Conservation (phyloP, 495 filamentous ascomycete genomes). For the Neurospora sp. region DNA sequence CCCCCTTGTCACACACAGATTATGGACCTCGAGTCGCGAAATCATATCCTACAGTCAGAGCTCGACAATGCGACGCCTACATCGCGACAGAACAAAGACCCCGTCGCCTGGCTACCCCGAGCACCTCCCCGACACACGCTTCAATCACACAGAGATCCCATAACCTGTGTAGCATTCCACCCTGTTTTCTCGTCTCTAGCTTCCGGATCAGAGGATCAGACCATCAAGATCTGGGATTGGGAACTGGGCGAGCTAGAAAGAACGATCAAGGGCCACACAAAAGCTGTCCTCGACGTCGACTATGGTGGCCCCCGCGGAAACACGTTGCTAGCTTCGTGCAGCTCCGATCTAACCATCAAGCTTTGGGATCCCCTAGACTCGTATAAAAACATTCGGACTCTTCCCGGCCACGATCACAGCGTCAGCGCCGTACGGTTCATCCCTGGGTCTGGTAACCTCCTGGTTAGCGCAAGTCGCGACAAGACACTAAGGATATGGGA, state of each 20-base stretch:
- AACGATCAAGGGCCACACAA: conserved; percentile 90
- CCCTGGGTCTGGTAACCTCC: conserved; percentile 63
- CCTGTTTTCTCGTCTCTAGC: conserved; percentile 86
- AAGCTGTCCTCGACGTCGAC: conserved; percentile 79
- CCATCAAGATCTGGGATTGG: conserved; percentile 97
- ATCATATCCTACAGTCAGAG: conserved; percentile 62
- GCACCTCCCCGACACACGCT: conserved; percentile 72
- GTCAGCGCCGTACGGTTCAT: conserved; percentile 85
- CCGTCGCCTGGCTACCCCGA: conserved; percentile 74
- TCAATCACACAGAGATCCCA: conserved; percentile 68
- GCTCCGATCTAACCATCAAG: conserved; percentile 86
- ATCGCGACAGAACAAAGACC: conserved; percentile 72
- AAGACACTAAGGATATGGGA: conserved; percentile 85
- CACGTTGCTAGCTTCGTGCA: conserved; percentile 82
- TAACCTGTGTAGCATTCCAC: conserved; percentile 91
- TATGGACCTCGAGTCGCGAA: conserved; percentile 80
- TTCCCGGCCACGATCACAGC: conserved; percentile 87
- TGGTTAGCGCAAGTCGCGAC: conserved; percentile 74
- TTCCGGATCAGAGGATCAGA: conserved; percentile 79
- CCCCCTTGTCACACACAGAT: conserved; percentile 45
- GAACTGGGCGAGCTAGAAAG: conserved; percentile 86
- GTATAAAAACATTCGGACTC: conserved; percentile 90
- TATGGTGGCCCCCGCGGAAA: conserved; percentile 82
- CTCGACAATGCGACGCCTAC: conserved; percentile 79
- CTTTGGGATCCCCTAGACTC: conserved; percentile 91